A percentile compares a stretch with the other conserved stretches of the same genome.
Evolutionary conservation across 352 stramenopile species (phyloP).

Genomic region (Phytophthora agathidicida): DNA sequence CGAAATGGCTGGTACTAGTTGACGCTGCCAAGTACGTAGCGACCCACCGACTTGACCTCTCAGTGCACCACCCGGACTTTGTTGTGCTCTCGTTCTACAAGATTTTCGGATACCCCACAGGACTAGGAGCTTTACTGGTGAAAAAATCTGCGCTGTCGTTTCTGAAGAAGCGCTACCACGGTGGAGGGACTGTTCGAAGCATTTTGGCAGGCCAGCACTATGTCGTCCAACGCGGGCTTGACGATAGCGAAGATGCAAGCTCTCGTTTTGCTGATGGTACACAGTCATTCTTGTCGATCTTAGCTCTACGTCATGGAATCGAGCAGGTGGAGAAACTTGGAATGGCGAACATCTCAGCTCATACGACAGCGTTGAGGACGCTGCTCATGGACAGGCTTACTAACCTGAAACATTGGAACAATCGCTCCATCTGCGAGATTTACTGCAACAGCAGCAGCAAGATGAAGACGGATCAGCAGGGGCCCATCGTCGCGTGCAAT

Average conservation of each 20-base stretch:
- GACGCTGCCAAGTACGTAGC: slow-evolving; percentile 76
- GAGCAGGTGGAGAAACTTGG: slow-evolving; percentile 45
- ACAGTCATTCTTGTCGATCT: slow-evolving; percentile 69
- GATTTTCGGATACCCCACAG: slow-evolving; percentile 79
- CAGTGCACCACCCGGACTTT: slow-evolving; percentile 55
- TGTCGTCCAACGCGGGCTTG: slow-evolving; percentile 36
- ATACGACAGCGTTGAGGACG: slow-evolving; percentile 51
- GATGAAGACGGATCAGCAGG: slow-evolving; percentile 15
- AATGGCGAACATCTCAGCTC: slow-evolving; percentile 52
- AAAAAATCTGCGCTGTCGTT: slow-evolving; percentile 39
- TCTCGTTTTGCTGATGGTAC: slow-evolving; percentile 66
- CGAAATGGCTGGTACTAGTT: slow-evolving; percentile 66
- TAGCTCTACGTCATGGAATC: slow-evolving; percentile 63
- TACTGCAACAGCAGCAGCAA: slow-evolving; percentile 44
- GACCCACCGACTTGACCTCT: slow-evolving; percentile 65
- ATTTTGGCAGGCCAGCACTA: slow-evolving; percentile 59
- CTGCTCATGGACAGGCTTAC: slow-evolving; percentile 45
- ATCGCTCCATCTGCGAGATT: slow-evolving; percentile 46
- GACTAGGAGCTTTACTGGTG: slow-evolving; percentile 67
- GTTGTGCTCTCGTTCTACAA: slow-evolving; percentile 87
- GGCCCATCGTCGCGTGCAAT: slow-evolving; percentile 69
- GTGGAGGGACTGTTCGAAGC: slow-evolving; percentile 66
- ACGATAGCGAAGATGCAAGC: slow-evolving; percentile 11
- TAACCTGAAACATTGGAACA: slow-evolving; percentile 62
- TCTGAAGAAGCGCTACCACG: slow-evolving; percentile 67